Conservation (phyloP, 2,329 filamentous ascomycete species). For the Clonostachys byssicola region DNA sequence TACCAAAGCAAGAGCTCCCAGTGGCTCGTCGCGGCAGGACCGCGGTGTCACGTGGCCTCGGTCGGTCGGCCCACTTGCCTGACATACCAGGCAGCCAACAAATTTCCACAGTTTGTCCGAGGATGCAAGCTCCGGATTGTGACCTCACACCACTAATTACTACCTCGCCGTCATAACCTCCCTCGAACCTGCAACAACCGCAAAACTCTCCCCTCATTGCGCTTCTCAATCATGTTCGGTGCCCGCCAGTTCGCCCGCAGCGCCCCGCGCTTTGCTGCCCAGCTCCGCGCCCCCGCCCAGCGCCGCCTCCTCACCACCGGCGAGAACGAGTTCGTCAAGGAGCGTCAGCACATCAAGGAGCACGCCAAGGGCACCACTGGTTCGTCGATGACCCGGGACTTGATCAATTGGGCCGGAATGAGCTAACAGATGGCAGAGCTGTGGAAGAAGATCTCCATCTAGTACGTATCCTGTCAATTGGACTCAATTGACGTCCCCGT, state of each 20-base stretch:
- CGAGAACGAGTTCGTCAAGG: constrained; percentile 91
- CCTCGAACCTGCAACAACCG: neutral
- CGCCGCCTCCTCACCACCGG: constrained; percentile 70
- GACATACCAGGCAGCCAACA: constrained; percentile 6
- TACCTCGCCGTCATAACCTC: no score
- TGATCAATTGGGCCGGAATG: constrained; percentile 10
- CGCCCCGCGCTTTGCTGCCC: constrained; percentile 58
- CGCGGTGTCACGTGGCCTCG: constrained; percentile 5
- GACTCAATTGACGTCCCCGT: neutral
- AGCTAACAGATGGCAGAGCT: constrained; percentile 59
- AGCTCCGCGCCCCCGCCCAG: constrained; percentile 57
- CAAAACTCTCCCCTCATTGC: constrained; percentile 1
- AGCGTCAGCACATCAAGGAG: constrained; percentile 85
- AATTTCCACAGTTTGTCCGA: constrained; percentile 9
- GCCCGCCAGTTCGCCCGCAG: constrained; percentile 58
- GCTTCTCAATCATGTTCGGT: constrained; percentile 52
- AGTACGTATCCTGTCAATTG: constrained; percentile 56
- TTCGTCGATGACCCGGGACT: constrained; percentile 39
- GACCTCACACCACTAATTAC: constrained; percentile 8
- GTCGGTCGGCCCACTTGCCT: constrained; percentile 1
- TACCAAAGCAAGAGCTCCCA: no score
- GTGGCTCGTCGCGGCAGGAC: neutral
- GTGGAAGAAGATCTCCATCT: constrained; percentile 95
- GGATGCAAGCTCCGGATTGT: constrained; percentile 3
- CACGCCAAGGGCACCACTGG: constrained; percentile 83